Base-by-base conservation (phyloP, 805 yeast species). In the Ogataea methylovora region DNA sequence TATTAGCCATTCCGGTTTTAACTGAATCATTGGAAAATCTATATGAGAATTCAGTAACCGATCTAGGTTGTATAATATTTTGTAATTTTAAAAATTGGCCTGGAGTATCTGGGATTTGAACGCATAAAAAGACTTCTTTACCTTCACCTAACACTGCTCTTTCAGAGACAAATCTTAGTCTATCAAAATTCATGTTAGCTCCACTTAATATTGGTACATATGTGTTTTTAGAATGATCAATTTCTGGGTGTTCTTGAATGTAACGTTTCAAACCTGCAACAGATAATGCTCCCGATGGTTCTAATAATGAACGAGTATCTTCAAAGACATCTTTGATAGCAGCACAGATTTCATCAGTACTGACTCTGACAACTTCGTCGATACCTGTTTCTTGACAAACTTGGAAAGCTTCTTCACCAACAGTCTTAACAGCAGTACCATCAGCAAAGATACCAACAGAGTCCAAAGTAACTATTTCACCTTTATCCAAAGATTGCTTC, bases 71-170 rank as follows among this genome's bases (percentile, higher is more conserved):
- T 29, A 92, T 77, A 29, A 84, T 69, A 25, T 69, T 67, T 51
- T 86, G 94, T 41, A 92, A 69, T 45, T 75, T 73, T 35, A 73
- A 69, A 62, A 92, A 92, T 36, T 94, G 83, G 20, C 97, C 98
- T 14, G 97, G 95, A 29, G 67, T 61, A 57, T 92, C 98, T 17
- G 97, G 97, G 43, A 92, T 86, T 29, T 86, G 79, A 13, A 88
- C 86, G 30, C 84, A 75, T 69, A 92, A 68, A 50, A 94, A 90
- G 6, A 86, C 95, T 64, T 92, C 99, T 47, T 81, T 84, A 36
- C 97, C 98, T 57, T 90, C 97, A 62, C 98, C 99, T n/a, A 92
- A 70, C 33, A 85, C 94, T 11, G 98, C 97, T 60, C 99, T 80
- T 60, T 92, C 99, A 38, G 95, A 76, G 15, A 92, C 97, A 58